Conservation (phyloP, 257 asterid species). For the Fraxinus anomala region DNA sequence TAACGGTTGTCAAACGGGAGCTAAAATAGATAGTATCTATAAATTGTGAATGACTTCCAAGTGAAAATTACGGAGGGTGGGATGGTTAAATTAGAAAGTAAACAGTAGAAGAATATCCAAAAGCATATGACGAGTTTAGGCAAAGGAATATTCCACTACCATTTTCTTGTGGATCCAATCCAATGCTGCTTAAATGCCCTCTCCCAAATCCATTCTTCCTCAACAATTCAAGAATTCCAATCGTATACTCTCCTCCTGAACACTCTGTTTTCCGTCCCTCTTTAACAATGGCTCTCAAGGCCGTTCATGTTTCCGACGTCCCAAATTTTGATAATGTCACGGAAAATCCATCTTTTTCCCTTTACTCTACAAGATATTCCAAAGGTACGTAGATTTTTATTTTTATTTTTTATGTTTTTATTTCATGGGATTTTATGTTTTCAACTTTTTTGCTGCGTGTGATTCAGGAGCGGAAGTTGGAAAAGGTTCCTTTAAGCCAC, state of each 20-base stretch:
- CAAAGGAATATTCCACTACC: constrained; percentile 35
- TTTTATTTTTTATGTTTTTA: not conserved
- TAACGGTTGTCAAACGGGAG: too few species aligned
- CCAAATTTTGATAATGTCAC: constrained; percentile 81
- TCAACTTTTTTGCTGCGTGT: not conserved
- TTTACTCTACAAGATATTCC: constrained; percentile 49
- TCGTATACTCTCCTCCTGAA: not conserved
- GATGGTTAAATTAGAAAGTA: not conserved
- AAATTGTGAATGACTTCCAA: too few species aligned
- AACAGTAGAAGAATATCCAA: constrained; percentile 37
- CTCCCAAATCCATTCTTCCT: not conserved
- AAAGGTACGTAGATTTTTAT: constrained; percentile 32
- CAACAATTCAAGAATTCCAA: not conserved
- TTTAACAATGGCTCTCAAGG: constrained; percentile 71
- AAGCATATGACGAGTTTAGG: constrained; percentile 25
- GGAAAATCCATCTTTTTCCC: constrained; percentile 54
- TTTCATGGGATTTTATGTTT: not conserved
- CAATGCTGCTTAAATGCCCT: constrained; percentile 11
- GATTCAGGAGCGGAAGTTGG: constrained; percentile 46
- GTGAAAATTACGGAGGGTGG: not conserved
- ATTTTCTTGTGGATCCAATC: not conserved
- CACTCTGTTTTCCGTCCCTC: constrained; percentile 12
- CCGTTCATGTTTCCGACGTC: constrained; percentile 86
- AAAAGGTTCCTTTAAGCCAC: constrained; percentile 45
- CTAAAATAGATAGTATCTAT: too few species aligned